phyloP scores from a whole-genome alignment of 306 rosid species.

The Trichosanthes cucumerina region DNA sequence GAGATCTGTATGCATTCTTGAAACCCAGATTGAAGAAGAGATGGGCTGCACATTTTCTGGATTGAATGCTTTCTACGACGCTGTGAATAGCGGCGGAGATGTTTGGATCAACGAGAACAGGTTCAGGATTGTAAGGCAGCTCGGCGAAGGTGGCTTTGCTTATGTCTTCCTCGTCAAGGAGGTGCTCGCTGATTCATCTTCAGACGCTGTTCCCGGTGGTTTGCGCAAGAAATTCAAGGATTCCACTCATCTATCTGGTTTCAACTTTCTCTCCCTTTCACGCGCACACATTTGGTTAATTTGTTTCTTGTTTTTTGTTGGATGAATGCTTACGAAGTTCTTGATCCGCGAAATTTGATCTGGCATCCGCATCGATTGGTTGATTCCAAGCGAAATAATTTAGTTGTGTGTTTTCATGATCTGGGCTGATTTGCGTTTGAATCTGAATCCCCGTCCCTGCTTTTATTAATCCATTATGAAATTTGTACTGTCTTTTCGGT shows the following conservation, averaged over 20 bases:
- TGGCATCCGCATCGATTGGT: not conserved
- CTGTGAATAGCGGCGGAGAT: conserved; percentile 91
- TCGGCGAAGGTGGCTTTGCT: conserved; percentile 98
- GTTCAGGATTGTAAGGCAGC: conserved; percentile 82
- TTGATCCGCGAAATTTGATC: not conserved
- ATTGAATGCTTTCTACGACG: conserved; percentile 70
- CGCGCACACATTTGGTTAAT: not conserved
- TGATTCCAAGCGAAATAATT: not conserved
- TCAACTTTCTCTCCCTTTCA: conserved; percentile 7
- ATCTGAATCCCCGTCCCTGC: not conserved
- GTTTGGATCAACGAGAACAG: conserved; percentile 96
- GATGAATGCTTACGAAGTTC: not conserved
- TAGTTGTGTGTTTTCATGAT: not conserved
- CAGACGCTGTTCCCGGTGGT: conserved; percentile 30
- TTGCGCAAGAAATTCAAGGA: conserved; percentile 65
- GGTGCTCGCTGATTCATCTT: conserved; percentile 33
- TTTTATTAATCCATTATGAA: not conserved
- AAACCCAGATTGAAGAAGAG: not conserved
- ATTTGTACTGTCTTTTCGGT: not conserved
- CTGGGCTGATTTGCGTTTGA: not conserved
- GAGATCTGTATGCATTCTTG: conserved; percentile 5
- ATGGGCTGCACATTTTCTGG: conserved; percentile 99
- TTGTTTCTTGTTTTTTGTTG: not conserved
- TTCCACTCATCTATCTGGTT: conserved; percentile 72
- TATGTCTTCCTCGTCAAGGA: conserved; percentile 79